Conservation (phyloP, 805 yeast species). For the Huiozyma sinensis region DNA sequence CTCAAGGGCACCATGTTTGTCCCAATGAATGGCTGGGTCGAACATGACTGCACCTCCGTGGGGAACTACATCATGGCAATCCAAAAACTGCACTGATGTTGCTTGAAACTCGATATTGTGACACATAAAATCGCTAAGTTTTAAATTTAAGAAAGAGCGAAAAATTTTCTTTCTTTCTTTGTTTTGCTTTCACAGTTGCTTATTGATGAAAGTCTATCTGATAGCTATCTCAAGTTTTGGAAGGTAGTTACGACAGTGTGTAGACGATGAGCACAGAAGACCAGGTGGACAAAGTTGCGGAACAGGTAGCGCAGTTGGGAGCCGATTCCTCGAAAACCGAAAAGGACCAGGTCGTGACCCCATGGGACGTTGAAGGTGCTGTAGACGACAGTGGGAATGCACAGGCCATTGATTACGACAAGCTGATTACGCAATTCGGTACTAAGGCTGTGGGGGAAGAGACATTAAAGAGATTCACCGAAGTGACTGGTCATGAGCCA, state of each 20-base stretch:
- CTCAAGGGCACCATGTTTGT: conserved; percentile 73
- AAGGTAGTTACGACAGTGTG: not conserved
- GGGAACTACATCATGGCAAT: conserved; percentile 92
- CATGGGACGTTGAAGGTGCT: conserved; percentile 99
- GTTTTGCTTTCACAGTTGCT: no score
- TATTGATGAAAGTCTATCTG: no score
- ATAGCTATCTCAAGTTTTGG: no score
- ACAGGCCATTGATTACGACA: conserved; percentile 88
- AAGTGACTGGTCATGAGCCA: conserved; percentile 81
- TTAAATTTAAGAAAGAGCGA: not conserved
- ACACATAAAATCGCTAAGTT: no score
- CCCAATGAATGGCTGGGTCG: conserved; percentile 80
- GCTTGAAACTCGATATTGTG: not conserved
- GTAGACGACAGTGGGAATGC: conserved; percentile 79
- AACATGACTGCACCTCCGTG: conserved; percentile 43
- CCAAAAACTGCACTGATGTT: conserved; percentile 30
- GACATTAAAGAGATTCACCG: conserved; percentile 61
- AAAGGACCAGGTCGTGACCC: conserved; percentile 60
- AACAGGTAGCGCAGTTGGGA: conserved; percentile 10
- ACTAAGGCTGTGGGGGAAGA: conserved; percentile 62
- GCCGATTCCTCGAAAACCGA: conserved; percentile 7
- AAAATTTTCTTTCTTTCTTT: not conserved
- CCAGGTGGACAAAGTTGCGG: conserved; percentile 12
- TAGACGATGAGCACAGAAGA: not conserved
- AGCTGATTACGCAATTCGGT: conserved; percentile 79